These are phyloP conservation scores for Rhododendron ferrugineum DNA, from an alignment of 148 eudicot species.

Conservation along the genomic window DNA sequence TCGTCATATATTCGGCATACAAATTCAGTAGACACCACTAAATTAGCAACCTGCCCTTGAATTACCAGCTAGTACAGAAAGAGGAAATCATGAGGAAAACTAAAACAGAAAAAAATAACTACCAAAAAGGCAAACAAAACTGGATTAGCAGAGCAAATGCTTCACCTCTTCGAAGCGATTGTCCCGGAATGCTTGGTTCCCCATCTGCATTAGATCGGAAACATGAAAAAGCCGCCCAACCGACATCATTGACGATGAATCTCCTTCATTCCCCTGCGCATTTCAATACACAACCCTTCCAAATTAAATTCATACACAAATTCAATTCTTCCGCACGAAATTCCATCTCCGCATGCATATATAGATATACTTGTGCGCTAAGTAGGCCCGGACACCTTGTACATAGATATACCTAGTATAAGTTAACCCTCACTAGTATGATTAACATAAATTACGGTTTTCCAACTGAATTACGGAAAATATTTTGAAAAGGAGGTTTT, in stretches of 20 bases:
- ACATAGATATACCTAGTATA: too few relatives aligned
- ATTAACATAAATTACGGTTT: background rate
- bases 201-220: conserved; percentile 51
- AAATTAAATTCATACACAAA: background rate
- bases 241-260: conserved; percentile 42
- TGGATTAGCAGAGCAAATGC: background rate
- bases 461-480: background rate
- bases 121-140: background rate
- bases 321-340: background rate
- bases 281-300: conserved; percentile 42
- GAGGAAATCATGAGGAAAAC: background rate
- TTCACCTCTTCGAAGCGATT: conserved; percentile 16
- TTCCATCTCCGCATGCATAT: background rate
- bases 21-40: background rate
- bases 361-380: background rate
- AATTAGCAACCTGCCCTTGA: background rate
- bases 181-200: conserved; percentile 66
- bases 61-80: conserved; percentile 15
- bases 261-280: conserved; percentile 18
- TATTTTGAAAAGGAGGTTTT: background rate
- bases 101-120: background rate
- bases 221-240: conserved; percentile 52
- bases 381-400: too few relatives aligned
- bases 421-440: background rate
- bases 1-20: too few relatives aligned